Base-by-base conservation (phyloP, 1,139 yeast genomes). In the Pichia inconspicua region DNA sequence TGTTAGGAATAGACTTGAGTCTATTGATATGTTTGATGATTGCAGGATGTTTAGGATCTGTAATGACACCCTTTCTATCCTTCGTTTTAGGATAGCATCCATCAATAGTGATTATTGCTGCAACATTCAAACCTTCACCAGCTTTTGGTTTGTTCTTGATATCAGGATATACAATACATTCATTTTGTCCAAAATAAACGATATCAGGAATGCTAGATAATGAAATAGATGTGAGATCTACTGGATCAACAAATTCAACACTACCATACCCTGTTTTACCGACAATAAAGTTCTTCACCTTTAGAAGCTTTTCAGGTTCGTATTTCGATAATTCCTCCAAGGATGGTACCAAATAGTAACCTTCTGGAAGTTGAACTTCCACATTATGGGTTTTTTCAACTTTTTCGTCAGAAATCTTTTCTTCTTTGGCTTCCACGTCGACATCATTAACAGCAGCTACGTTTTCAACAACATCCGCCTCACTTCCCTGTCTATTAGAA, bases 261-360 rank as follows among this genome's bases (percentile, higher is more conserved):
- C 74, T 71, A 44, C 98, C 99, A 61, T 71, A 80, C 43, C 85
- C 84, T 54, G 76, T 75, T 55, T 95, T 82, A 3, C 98, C 98
- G 50, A 94, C 80, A 30, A 75, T 76, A 63, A 90, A 83, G 51
- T 80, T 69, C 30, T 71, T 58, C n/a, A 92, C 82, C 12, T 75
- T 61, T 49, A 84, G 78, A 45, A 89, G 73, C 53, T 86, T 84
- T 11, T 78, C 68, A 43, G 85, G 69, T 0, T 88, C 65, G 73
- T 77, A 73, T 40, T 73, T 68, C 50, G 77, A 73, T 50, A 92
- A 70, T 47, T 80, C 80, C 8, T 80, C 74, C 43, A 83, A 61
- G 4, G 89, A 71, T 25, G 98, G 98, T 2, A 86, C 77, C 45
- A 83, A 82, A 89, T 95, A 92, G 66, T 90, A 94, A 2, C 92